phyloP scores from a whole-genome alignment of 139 green algal species.

The Yamagishiella unicocca region DNA sequence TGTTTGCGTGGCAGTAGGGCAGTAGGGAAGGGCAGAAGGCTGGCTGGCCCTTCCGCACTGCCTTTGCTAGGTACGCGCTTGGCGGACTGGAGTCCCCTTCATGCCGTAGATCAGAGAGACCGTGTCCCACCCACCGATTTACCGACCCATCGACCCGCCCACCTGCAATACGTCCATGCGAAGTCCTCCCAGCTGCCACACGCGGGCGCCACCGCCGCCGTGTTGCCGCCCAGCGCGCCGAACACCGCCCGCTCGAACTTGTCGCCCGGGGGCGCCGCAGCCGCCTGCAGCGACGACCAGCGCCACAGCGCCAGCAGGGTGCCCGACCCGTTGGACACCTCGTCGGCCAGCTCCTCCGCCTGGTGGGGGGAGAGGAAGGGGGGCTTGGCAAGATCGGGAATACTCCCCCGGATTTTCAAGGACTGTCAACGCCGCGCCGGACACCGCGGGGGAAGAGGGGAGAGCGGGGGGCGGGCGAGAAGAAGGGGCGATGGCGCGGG shows the following conservation, averaged over 20 bases:
- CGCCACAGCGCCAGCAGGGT: constrained; percentile 75
- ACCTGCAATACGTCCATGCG: constrained; percentile 76
- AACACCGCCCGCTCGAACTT: constrained; percentile 80
- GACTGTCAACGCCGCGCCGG: no score
- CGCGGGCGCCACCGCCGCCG: constrained; percentile 69
- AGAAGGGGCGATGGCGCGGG: no score
- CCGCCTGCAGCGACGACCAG: constrained; percentile 71
- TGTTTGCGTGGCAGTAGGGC: no score
- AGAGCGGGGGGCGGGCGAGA: no score
- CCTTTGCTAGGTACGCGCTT: no score
- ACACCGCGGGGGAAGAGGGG: no score
- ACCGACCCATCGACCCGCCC: neutral
- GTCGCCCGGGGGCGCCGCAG: constrained; percentile 45
- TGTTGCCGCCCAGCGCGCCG: constrained; percentile 67
- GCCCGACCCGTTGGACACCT: constrained; percentile 62
- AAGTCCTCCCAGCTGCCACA: constrained; percentile 83
- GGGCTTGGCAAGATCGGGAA: neutral
- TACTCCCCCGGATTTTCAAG: no score
- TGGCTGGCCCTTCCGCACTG: no score
- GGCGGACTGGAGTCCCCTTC: no score
- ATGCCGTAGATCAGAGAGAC: no score
- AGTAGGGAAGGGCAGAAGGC: no score
- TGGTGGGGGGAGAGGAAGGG: neutral
- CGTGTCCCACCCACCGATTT: no score
- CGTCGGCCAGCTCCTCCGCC: constrained; percentile 67